phyloP scores from a whole-genome alignment of 1,284 basidiomycete species.

The Ceratobasidium sp. region DNA sequence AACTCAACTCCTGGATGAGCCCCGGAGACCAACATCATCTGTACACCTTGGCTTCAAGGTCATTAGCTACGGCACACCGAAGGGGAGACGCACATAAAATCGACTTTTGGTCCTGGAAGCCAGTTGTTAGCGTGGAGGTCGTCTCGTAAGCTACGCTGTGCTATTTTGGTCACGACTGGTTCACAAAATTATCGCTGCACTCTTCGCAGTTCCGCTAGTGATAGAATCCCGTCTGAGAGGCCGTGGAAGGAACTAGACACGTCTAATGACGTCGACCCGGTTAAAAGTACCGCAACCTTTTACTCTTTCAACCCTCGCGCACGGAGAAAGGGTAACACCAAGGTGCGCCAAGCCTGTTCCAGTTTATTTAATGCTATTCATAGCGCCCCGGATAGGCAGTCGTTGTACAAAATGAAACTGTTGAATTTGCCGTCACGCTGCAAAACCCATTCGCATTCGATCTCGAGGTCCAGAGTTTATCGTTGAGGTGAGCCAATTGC shows the following conservation, averaged over 20 bases:
- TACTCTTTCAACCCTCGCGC: constrained; percentile 46
- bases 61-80: constrained; percentile 78
- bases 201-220: constrained; percentile 61
- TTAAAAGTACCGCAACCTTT: constrained; percentile 45
- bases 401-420: constrained; percentile 84
- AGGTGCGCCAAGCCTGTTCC: constrained; percentile 63
- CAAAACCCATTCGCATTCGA: constrained; percentile 93
- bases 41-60: constrained; percentile 76
- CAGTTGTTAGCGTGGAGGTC: constrained; percentile 83
- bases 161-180: constrained; percentile 43
- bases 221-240: constrained; percentile 81
- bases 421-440: constrained; percentile 88
- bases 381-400: constrained; percentile 67
- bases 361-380: constrained; percentile 47
- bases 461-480: constrained; percentile 84
- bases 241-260: constrained; percentile 54
- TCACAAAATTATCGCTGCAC: neutral
- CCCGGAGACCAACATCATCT: constrained; percentile 82
- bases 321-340: constrained; percentile 62
- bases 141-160: constrained; percentile 71
- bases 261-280: constrained; percentile 51
- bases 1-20: constrained; percentile 74
- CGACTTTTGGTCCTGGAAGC: constrained; percentile 86
- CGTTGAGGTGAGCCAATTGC: constrained; percentile 73
- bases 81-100: constrained; percentile 78